phyloP scores from a whole-genome alignment of 768 basidiomycete species.

The Podaxis rugospora region DNA sequence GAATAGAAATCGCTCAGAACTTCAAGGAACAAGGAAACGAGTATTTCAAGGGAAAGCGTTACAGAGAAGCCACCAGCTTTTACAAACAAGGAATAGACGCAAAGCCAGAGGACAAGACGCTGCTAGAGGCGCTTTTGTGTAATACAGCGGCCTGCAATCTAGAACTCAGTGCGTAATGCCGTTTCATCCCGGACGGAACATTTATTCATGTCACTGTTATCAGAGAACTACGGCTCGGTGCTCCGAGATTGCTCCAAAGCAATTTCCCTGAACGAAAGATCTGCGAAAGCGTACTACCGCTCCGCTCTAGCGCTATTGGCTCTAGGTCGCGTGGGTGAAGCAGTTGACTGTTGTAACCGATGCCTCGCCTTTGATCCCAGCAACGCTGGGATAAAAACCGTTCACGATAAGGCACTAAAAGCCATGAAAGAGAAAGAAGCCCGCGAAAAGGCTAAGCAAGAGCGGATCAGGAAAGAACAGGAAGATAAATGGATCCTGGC shows the following conservation, averaged over 20 bases:
- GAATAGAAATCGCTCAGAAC: constrained; percentile 78
- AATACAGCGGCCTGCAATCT: constrained; percentile 95
- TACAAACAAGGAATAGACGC: constrained; percentile 90
- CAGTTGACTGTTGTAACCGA: constrained; percentile 73
- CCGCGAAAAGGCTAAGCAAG: constrained; percentile 45
- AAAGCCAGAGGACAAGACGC: constrained; percentile 56
- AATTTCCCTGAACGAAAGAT: constrained; percentile 53
- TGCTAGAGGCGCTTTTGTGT: constrained; percentile 68
- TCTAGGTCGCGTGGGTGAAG: constrained; percentile 75
- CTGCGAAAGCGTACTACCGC: constrained; percentile 85
- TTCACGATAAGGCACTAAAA: constrained; percentile 44
- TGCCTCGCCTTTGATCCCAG: constrained; percentile 57
- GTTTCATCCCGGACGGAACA: not conserved
- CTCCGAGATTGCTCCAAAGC: constrained; percentile 81
- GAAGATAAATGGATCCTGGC: constrained; percentile 51
- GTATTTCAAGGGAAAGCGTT: constrained; percentile 83
- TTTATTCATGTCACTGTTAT: not conserved
- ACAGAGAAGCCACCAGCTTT: constrained; percentile 83
- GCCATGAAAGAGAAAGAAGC: constrained; percentile 46
- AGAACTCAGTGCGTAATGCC: constrained; percentile 63
- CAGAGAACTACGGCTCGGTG: constrained; percentile 87
- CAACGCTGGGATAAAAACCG: constrained; percentile 47
- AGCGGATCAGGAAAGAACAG: constrained; percentile 43
- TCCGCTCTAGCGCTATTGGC: constrained; percentile 74
- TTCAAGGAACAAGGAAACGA: constrained; percentile 98